Base-by-base conservation (phyloP, 805 yeast species). In the Ogataea pini region DNA sequence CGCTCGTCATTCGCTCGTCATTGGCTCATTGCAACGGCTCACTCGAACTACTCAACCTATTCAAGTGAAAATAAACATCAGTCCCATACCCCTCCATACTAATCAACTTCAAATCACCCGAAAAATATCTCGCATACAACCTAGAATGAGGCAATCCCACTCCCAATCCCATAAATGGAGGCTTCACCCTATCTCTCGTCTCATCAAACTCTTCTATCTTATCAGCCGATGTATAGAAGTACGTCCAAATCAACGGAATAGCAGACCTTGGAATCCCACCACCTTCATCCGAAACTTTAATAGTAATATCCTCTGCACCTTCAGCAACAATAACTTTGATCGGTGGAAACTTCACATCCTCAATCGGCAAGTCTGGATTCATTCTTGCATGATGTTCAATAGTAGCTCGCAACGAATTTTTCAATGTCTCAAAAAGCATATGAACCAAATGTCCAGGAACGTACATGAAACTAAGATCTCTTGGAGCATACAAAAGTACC, bases 71-170 rank as follows among this genome's bases (percentile, higher is more conserved):
- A 60, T 89, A 90, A 1, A 88, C 96, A 63, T 89, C 97, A 1
- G 97, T 89, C 13, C 97, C 97, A 61, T 89, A 88, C 7, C 96
- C 96, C 67, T 89, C 96, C 96, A 90, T 88, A 28, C 89, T 81
- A 47, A 89, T 89, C 60, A 90, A 75, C 62, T 85, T 86, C 65
- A 89, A 76, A 60, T 90, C 96, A 3, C 96, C 96, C 6, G 96
- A 96, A 63, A 90, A 89, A 64, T 89, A 89, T 54, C 91, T 82
- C 2, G 96, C 91, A 57, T 90, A 90, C 32, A 89, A 73, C 49
- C 96, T 70, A 41, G 94, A 85, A 46, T 90, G 83, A 1, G 96
- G 96, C 58, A 89, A 73, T 0, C 97, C 96, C 61, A 89, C 91
- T 24, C 97, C 97, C 56, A 86, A 85, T 0, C 97, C 97, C 44